Base-by-base conservation (phyloP, 768 basidiomycete genomes). In the Xerocomellus chrysenteron region DNA sequence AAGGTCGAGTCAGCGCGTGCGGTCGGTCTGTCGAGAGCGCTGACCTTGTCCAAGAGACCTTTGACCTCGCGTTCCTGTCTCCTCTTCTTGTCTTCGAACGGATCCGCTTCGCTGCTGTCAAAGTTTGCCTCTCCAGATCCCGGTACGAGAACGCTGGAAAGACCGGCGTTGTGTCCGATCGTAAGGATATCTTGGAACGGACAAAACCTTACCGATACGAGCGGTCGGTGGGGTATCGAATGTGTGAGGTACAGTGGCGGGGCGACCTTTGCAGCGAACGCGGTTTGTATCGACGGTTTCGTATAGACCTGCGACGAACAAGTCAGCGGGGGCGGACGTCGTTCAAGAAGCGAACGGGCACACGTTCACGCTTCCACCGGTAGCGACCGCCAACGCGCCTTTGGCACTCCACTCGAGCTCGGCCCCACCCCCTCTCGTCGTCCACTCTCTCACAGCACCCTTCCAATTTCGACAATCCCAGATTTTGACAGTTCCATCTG, bases 391-490 rank as follows among this genome's bases (percentile, higher is more conserved):
- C 58, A 99, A 72, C 56, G 84, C 81, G 2, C 96, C 97, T 65
- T 84, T 86, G 60, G 86, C 85, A 64, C 93, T 94, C 88, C 91
- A 99, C 42, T 89, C 86, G 5, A 94, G 60, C 55, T 87, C 88
- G 0, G 84, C 83, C 3, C 80, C 72, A 1, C 84, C 85, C 8
- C 88, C 86, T 52, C 92, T 77, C 39, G 88, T 78, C 10, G 72
- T 75, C 93, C 94, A 90, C 71, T 87, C 82, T 55, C 92, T 78
- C 36, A 99, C 82, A 4, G 86, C 83, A 9, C 90, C 89, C 61
- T 90, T 93, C 94, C 94, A 98, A 75, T 94, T 97, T 54, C 97
- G 75, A 66, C 90, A 92, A 73, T 98, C 97, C 97, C 97, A 99
- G 2, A 98, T 80, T 65, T 98, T 98, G 49, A 99, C 89, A 0